Base-by-base conservation (phyloP, 202 grass and related monocot species). In the Setaria viridis region DNA sequence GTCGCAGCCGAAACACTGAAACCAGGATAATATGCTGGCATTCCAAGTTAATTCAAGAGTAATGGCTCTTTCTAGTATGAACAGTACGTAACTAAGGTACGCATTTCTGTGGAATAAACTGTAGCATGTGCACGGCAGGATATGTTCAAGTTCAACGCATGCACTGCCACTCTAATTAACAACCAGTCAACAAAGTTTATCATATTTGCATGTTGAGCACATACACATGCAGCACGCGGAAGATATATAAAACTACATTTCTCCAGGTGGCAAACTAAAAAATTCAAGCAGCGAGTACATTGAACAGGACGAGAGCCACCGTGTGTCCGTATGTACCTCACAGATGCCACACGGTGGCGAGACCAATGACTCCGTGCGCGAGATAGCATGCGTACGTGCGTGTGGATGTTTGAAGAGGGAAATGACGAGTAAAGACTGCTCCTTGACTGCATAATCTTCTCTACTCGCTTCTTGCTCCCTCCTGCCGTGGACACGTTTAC, bases 351-450 rank as follows among this genome's bases (percentile, higher is more conserved):
- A 77, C 72, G 43, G 41, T 53, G 80, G 45, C 62, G 12, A 76
- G 62, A 82, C 79, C 79, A 46, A 32, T 49, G 49, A 80, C 62
- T 54, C 47, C 47, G 30, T 67, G 48, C 7, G 48, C 9, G 46
- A 47, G 49, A 41, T 25, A 6, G 9, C 70, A 10, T 11, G 70
- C 33, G 30, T 48, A 16, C 11, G 30, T 48, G 29, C 11, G 66
- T 57, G 34, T 53, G 50, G 35, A 80, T 3, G 76, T 62, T 87
- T 87, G 70, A 71, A 88, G 8, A 41, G 41, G 56, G 30, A 48
- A 66, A 88, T 87, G 76, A 77, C 82, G 85, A 91, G 85, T 91
- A 67, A 41, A 55, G 77, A 85, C 81, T 81, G 64, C 47, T 80
- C 53, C 89, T 85, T 16, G 81, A 85, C 80, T 59, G 82, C 62